Evolutionary conservation across 2,329 filamentous ascomycete genomes (phyloP), one percentile per base, ranked within the genome.

Genomic region (Claviceps paspali): DNA sequence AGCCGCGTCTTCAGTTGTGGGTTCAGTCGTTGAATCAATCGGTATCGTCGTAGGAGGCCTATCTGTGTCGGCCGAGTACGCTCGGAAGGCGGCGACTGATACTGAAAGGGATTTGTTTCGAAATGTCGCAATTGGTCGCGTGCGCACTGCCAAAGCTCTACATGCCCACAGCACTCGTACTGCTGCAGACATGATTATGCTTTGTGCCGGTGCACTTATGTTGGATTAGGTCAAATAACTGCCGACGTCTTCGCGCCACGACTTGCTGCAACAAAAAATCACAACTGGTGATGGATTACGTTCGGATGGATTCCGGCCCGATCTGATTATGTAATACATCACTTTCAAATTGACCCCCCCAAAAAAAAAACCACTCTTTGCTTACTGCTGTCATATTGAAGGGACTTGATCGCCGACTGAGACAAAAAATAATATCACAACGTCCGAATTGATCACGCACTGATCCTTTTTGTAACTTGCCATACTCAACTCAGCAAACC

Each of bases 121-220:
- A 37, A 47, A 44, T 40, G 47, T 44, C 36, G 38, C 43, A 47
- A 33, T 26, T 9, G 50, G 48, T 38, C 49, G 47, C 46, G 51
- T 47, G 26, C 46, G 49, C 42, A 55, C 38, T 37, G 51, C 51
- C 35, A 59, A 47, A 47, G 49, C 47, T 49, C 52, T 52, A 39
- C 56, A 57, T 44, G 49, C 54, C 27, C 51, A 51, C 55, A 52
- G 56, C 39, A 57, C 42, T 41, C 49, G 50, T 40, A 51, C 46
- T 47, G 50, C 50, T 39, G 55, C 45, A 51, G 52, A 50, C 55
- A 58, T 58, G 46, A 37, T 47, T 47, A 47, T 46, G 36, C 45
- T 40, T 24, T 18, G 28, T 33, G 36, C 23, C 35, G 35, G 27
- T 26, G 34, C 36, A 26, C 36, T 33, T 27, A 24, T 39, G 26